phyloP scores from a whole-genome alignment of 768 basidiomycete species.

The Mrakia blollopis region DNA sequence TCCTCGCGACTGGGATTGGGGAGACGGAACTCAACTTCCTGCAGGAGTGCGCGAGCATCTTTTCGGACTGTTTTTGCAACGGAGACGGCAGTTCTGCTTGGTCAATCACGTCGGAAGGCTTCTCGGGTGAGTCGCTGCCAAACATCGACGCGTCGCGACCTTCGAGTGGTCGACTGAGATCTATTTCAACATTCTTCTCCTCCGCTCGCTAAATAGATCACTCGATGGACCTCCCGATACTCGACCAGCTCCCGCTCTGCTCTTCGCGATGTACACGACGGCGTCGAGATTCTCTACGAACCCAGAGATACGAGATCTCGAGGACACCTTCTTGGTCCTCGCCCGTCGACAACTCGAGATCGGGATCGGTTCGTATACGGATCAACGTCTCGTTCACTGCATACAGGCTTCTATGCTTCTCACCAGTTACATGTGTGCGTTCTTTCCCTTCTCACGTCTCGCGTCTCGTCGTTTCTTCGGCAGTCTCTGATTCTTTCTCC shows the following conservation, averaged over 20 bases:
- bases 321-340: neutral
- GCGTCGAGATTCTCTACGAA: neutral
- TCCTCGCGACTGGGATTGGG: neutral
- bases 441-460: neutral
- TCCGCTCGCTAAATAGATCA: neutral
- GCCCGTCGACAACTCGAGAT: neutral
- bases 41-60: neutral
- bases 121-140: neutral
- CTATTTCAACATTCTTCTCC: too few species aligned
- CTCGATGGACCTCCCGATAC: neutral
- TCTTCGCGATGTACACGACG: neutral
- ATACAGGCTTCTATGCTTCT: neutral
- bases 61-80: neutral
- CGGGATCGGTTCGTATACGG: neutral
- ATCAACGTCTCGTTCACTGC: neutral
- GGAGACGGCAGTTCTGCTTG: neutral
- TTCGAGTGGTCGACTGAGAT: too few species aligned
- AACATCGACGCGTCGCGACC: too few species aligned
- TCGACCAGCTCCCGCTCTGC: neutral
- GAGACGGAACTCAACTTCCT: neutral
- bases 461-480: too few species aligned
- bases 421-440: neutral
- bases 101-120: neutral
- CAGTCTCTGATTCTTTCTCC: too few species aligned
- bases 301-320: neutral